Evolutionary conservation across 805 yeast genomes (phyloP).

Genomic region (Candida sphagnicola): DNA sequence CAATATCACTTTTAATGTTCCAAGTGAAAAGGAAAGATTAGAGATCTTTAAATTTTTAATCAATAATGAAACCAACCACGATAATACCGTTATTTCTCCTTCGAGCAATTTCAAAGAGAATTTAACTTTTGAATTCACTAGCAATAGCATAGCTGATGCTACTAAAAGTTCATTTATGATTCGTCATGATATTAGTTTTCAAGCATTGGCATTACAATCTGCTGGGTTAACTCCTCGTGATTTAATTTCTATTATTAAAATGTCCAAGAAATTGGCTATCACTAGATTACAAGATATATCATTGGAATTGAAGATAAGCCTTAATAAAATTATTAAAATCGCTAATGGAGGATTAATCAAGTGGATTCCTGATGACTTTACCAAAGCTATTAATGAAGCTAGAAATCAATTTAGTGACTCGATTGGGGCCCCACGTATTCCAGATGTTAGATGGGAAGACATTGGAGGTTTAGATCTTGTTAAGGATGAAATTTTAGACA

Average conservation of each 20-base stretch:
- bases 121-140: slow-evolving; percentile 1
- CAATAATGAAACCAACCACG: slow-evolving; percentile 14
- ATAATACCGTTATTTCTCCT: slow-evolving; percentile 1
- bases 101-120: slow-evolving; percentile 1
- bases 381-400: slow-evolving; percentile 70
- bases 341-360: slow-evolving; percentile 54
- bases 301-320: slow-evolving; percentile 12
- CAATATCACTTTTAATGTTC: slow-evolving; percentile 73
- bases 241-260: slow-evolving; percentile 62
- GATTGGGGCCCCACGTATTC: slow-evolving; percentile 95
- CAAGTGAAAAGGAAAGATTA: slow-evolving; percentile 70
- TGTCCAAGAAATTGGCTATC: slow-evolving; percentile 57
- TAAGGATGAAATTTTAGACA: slow-evolving; percentile 89
- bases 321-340: slow-evolving; percentile 32
- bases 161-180: slow-evolving; percentile 15
- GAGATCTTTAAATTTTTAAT: slow-evolving; percentile 55
- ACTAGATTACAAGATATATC: slow-evolving; percentile 42
- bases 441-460: slow-evolving; percentile 94
- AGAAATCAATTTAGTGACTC: slow-evolving; percentile 87
- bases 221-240: slow-evolving; percentile 93
- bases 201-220: slow-evolving; percentile 70
- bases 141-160: slow-evolving; percentile 2
- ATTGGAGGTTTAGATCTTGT: slow-evolving; percentile 92
- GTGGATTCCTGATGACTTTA: slow-evolving; percentile 59
- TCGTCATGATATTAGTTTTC: slow-evolving; percentile 47